Evolutionary conservation across 2,329 filamentous ascomycete genomes (phyloP).

Genomic region (Dendrostoma leiphaemia): DNA sequence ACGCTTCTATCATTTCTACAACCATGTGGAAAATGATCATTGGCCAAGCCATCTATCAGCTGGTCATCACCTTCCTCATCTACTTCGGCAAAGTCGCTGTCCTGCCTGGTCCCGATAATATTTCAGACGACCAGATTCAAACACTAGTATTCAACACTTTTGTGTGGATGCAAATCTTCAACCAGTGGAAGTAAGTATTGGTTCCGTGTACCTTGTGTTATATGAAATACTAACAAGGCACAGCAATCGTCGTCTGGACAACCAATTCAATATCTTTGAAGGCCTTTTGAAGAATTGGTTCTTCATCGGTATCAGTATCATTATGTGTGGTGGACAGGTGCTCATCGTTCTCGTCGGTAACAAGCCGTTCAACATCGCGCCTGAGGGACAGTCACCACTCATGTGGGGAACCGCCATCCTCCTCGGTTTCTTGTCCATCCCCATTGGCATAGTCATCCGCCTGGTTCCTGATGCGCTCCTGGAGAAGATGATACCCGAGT

Average conservation of each 20-base stretch:
- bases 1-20: constrained; percentile 67
- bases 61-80: constrained; percentile 74
- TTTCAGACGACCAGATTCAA: constrained; percentile 51
- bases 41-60: constrained; percentile 86
- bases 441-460: constrained; percentile 77
- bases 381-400: constrained; percentile 58
- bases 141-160: constrained; percentile 97
- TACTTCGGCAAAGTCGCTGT: constrained; percentile 53
- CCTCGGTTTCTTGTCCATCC: constrained; percentile 80
- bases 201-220: too few species aligned
- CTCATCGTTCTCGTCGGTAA: constrained; percentile 89
- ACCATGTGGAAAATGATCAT: constrained; percentile 99
- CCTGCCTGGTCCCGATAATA: constrained; percentile 38
- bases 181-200: constrained; percentile 88
- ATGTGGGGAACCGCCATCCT: constrained; percentile 90
- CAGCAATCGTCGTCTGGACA: constrained; percentile 88
- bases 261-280: constrained; percentile 94
- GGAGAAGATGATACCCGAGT: constrained; percentile 49
- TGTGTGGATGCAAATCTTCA: constrained; percentile 99
- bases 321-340: constrained; percentile 88
- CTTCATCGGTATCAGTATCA: constrained; percentile 79
- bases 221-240: constrained; percentile 6
- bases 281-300: constrained; percentile 82
- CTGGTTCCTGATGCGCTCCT: constrained; percentile 74
- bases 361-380: constrained; percentile 70